These are phyloP conservation scores for Solanum chmielewskii DNA, from an alignment of 257 asterid species.

Conservation along the genomic window DNA sequence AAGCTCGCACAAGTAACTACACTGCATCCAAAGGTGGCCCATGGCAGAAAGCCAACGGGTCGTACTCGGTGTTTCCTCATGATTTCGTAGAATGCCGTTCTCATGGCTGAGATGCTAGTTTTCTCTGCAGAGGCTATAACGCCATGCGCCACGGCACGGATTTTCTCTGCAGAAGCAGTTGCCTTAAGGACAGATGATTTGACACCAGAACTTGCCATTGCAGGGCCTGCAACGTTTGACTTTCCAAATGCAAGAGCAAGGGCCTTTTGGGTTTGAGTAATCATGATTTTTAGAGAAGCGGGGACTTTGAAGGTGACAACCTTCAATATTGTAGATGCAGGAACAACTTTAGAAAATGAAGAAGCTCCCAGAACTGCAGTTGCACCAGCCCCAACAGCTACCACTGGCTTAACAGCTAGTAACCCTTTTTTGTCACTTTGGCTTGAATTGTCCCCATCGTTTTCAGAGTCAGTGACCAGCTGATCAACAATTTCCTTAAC, in stretches of 20 bases:
- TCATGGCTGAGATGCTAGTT: conserved; percentile 81
- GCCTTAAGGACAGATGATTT: conserved; percentile 52
- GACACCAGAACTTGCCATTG: conserved; percentile 35
- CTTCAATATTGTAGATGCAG: conserved; percentile 57
- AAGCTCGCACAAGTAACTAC: conserved; percentile 70
- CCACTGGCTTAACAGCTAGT: conserved; percentile 58
- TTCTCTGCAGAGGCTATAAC: conserved; percentile 79
- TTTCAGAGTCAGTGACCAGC: conserved; percentile 30
- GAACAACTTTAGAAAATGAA: conserved; percentile 69
- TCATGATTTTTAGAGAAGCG: conserved; percentile 45
- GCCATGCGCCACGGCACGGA: conserved; percentile 63
- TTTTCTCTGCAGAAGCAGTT: conserved; percentile 62
- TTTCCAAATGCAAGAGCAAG: conserved; percentile 48
- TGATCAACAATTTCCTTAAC: conserved; percentile 54
- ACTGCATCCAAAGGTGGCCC: conserved; percentile 86
- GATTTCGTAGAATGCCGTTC: conserved; percentile 77
- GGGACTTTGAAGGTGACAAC: conserved; percentile 58
- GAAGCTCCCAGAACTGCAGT: conserved; percentile 79
- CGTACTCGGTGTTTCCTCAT: conserved; percentile 62
- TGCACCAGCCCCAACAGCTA: conserved; percentile 95
- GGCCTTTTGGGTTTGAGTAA: conserved; percentile 60
- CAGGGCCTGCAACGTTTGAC: conserved; percentile 39
- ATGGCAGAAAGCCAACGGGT: conserved; percentile 52
- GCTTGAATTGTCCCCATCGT: conserved; percentile 17
- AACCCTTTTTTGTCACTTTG: conserved; percentile 29